These are phyloP conservation scores for Eutypa lata DNA, from an alignment of 2,329 filamentous ascomycete species.

Conservation along the genomic window DNA sequence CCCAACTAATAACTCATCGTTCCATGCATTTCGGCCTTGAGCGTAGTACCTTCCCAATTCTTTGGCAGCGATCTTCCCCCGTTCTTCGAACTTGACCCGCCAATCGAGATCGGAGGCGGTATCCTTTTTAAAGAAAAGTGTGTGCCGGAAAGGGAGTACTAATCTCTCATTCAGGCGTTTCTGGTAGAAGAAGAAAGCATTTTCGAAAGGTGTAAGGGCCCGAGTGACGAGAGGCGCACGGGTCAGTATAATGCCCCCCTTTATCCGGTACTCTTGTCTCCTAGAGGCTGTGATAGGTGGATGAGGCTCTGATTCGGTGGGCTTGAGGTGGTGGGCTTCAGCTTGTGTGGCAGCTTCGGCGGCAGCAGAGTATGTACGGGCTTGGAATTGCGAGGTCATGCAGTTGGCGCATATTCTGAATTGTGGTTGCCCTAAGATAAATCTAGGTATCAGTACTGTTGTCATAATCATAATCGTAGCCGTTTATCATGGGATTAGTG, in stretches of 20 bases:
- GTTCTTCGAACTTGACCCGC: slow-evolving; percentile 78
- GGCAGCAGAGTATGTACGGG: slow-evolving; percentile 31
- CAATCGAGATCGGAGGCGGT: slow-evolving; percentile 84
- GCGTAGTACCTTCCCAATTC: slow-evolving; percentile 85
- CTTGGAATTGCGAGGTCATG: slow-evolving; percentile 19
- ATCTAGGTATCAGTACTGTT: slow-evolving; percentile 22
- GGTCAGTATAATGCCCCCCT: slow-evolving; percentile 75
- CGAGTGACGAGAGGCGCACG: slow-evolving; percentile 85
- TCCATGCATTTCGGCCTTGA: slow-evolving; percentile 70
- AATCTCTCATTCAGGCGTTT: slow-evolving; percentile 93
- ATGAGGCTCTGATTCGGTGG: slow-evolving; percentile 29
- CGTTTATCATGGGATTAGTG: not conserved
- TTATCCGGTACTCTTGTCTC: slow-evolving; percentile 44
- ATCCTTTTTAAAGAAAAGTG: slow-evolving; percentile 93
- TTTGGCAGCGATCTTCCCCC: slow-evolving; percentile 69
- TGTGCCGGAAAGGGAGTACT: slow-evolving; percentile 79
- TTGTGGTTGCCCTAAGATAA: slow-evolving; percentile 28
- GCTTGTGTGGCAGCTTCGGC: slow-evolving; percentile 34
- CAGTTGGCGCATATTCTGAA: slow-evolving; percentile 34
- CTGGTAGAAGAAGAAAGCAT: slow-evolving; percentile 94
- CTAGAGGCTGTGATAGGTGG: slow-evolving; percentile 24
- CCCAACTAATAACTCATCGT: slow-evolving; percentile 82
- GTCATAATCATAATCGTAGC: not conserved
- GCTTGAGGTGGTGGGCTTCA: slow-evolving; percentile 31
- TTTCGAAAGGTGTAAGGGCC: slow-evolving; percentile 81